Percentiles rank a stretch among this genome's conserved stretches.
phyloP scores from a whole-genome alignment of 2,329 filamentous ascomycete species.

The Aspergillus fructus region DNA sequence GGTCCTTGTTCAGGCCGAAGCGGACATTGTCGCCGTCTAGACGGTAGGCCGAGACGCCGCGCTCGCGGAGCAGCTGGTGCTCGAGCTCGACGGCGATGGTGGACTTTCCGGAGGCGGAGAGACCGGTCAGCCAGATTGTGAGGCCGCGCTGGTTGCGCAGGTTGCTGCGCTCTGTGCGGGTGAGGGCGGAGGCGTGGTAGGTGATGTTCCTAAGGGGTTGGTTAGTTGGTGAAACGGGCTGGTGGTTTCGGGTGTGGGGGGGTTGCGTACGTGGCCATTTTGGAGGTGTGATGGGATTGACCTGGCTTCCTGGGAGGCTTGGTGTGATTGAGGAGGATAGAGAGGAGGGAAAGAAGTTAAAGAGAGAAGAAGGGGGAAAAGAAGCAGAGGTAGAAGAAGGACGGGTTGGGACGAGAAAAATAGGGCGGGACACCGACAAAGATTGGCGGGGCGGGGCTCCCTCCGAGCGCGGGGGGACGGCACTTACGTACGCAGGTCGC shows the following conservation, averaged over 20 bases:
- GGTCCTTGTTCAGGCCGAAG: slow-evolving; percentile 96
- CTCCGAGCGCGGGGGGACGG: slow-evolving; percentile 2
- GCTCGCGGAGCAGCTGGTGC: slow-evolving; percentile 77
- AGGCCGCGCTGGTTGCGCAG: slow-evolving; percentile 80
- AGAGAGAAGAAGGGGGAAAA: slow-evolving; percentile 2
- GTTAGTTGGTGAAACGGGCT: not conserved
- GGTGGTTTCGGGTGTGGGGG: not conserved
- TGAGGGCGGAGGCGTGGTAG: slow-evolving; percentile 45
- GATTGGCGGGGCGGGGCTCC: slow-evolving; percentile 1
- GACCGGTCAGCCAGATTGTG: slow-evolving; percentile 97
- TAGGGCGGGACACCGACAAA: not conserved
- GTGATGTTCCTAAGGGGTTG: slow-evolving; percentile 43
- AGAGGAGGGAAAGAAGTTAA: not conserved
- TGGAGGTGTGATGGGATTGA: slow-evolving; percentile 9
- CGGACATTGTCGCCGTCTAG: slow-evolving; percentile 98
- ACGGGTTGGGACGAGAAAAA: not conserved
- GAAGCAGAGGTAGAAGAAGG: not conserved
- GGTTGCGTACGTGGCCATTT: slow-evolving; percentile 39
- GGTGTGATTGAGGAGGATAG: slow-evolving; percentile 1
- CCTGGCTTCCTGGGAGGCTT: not conserved
- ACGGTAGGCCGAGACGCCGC: slow-evolving; percentile 81
- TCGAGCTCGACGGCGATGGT: slow-evolving; percentile 96
- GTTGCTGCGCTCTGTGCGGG: slow-evolving; percentile 40
- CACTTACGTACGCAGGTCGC: not conserved
- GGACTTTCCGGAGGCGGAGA: slow-evolving; percentile 94